Percentiles rank a stretch among this genome's conserved stretches.
Evolutionary conservation across 768 basidiomycete species (phyloP).

Genomic region (Imleria badia): DNA sequence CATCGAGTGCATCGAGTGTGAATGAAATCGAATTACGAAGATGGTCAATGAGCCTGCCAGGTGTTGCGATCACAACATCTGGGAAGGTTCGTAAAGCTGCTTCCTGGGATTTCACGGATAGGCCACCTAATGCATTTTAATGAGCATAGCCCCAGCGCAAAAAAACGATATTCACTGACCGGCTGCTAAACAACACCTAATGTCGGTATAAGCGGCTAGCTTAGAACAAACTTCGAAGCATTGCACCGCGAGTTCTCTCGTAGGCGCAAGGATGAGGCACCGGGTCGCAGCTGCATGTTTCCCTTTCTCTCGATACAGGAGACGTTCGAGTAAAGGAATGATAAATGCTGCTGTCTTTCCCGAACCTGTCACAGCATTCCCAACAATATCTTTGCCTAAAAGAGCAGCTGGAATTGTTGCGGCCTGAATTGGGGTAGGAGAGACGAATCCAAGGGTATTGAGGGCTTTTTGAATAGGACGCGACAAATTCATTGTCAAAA

Average conservation of each 20-base stretch:
- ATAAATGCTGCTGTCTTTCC: constrained; percentile 99
- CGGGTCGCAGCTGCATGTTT: constrained; percentile 83
- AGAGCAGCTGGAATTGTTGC: constrained; percentile 93
- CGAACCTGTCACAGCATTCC: constrained; percentile 93
- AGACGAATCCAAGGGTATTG: constrained; percentile 73
- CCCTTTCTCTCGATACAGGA: constrained; percentile 88
- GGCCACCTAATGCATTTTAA: constrained; percentile 59
- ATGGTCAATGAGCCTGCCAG: constrained; percentile 97
- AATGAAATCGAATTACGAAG: constrained; percentile 94
- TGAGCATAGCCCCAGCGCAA: constrained; percentile 1
- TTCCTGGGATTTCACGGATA: constrained; percentile 93
- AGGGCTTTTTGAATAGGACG: constrained; percentile 91
- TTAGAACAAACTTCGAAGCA: constrained; percentile 90
- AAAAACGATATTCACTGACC: constrained; percentile 48
- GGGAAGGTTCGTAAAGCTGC: constrained; percentile 79
- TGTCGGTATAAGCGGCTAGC: constrained; percentile 83
- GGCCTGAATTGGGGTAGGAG: constrained; percentile 94
- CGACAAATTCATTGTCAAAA: constrained; percentile 92
- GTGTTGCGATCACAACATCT: constrained; percentile 94
- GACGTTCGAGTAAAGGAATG: constrained; percentile 89
- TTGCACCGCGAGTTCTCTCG: constrained; percentile 93
- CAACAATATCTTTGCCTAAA: constrained; percentile 93
- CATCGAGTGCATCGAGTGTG: constrained; percentile 87
- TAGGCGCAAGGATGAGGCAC: constrained; percentile 91
- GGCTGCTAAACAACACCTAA: constrained; percentile 88